Evolutionary conservation across 1,139 yeast species (phyloP), one percentile per base, ranked within the genome.

Genomic region (Zygoascus hellenicus): DNA sequence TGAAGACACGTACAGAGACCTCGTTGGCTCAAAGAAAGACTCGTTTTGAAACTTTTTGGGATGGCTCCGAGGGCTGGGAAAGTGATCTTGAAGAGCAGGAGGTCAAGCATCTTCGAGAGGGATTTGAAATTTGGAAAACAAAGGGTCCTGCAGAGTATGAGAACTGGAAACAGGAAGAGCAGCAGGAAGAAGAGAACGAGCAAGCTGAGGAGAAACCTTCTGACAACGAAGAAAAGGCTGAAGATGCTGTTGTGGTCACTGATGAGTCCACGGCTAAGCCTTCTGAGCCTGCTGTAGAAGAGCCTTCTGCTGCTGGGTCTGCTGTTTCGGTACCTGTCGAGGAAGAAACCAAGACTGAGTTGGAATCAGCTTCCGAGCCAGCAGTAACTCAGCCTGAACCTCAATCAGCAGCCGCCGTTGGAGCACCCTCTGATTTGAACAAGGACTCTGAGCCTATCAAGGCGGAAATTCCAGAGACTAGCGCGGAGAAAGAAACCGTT

Each of bases 11-110:
- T n/a, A 49, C 57, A 2, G 48, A 52, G 13, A 48, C 49, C 26
- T 53, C 54, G 13, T 47, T 53, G 29, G 53, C 48, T 9, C 52
- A 50, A 13, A 51, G 62, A 29, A 48, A 50, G 38, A 19, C 41
- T 16, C 45, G 58, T 14, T 57, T 65, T 49, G 53, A 54, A n/a
- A 45, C 47, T 10, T 38, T 65, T 38, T 55, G 59, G 44, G 64
- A 64, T 1, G 65, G 66, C 17, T 37, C 69, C 4, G 61, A 67
- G 62, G 50, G 70, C 47, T 55, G 76, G 74, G 48, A 58, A 60
- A 48, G 64, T 55, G 48, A 66, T 53, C 47, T 62, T 40, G 54
- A 51, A 7, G 62, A 59, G 22, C 26, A 47, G 13, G 58, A 54
- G 22, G 48, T 50, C 14, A 46, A 47, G 13, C 47, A 55, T 9